These are phyloP conservation scores for Coemansia sp. DNA, from an alignment of 192 early-diverging fungal genomes.

Conservation along the genomic window DNA sequence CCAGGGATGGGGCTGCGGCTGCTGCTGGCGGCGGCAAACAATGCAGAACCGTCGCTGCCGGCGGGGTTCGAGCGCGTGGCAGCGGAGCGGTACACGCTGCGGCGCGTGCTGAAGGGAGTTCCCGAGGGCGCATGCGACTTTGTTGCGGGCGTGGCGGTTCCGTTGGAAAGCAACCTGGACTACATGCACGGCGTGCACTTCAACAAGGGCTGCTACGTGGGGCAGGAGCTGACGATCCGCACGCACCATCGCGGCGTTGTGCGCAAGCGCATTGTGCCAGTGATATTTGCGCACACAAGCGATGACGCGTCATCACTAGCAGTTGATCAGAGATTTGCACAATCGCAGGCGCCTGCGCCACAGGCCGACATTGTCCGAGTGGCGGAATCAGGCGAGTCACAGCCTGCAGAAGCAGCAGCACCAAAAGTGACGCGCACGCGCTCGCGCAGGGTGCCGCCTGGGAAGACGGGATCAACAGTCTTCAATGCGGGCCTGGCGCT, in stretches of 20 bases:
- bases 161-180: slow-evolving; percentile 91
- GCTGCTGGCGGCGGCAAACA: slow-evolving; percentile 39
- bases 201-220: slow-evolving; percentile 96
- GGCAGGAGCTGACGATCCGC: slow-evolving; percentile 96
- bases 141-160: slow-evolving; percentile 66
- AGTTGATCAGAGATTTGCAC: slow-evolving; percentile 12
- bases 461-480: slow-evolving; percentile 63
- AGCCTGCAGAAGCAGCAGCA: slow-evolving; percentile 1
- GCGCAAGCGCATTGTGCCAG: slow-evolving; percentile 87
- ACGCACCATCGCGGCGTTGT: slow-evolving; percentile 94
- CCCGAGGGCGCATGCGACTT: slow-evolving; percentile 89
- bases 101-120: slow-evolving; percentile 81
- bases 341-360: not conserved
- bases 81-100: slow-evolving; percentile 65
- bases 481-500: slow-evolving; percentile 86
- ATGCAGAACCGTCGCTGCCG: slow-evolving; percentile 43
- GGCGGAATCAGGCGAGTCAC: slow-evolving; percentile 20
- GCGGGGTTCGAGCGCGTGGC: slow-evolving; percentile 56
- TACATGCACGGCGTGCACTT: slow-evolving; percentile 94
- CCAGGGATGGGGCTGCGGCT: slow-evolving; percentile 62
- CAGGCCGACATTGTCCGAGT: slow-evolving; percentile 47
- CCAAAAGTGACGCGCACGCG: slow-evolving; percentile 1
- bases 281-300: slow-evolving; percentile 36
- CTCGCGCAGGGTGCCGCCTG: slow-evolving; percentile 58
- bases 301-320: slow-evolving; percentile 16